A percentile compares a stretch with the other conserved stretches of the same genome.
These are phyloP conservation scores for Syzygium grande DNA, from an alignment of 345 rosid species.

Conservation along the genomic window DNA sequence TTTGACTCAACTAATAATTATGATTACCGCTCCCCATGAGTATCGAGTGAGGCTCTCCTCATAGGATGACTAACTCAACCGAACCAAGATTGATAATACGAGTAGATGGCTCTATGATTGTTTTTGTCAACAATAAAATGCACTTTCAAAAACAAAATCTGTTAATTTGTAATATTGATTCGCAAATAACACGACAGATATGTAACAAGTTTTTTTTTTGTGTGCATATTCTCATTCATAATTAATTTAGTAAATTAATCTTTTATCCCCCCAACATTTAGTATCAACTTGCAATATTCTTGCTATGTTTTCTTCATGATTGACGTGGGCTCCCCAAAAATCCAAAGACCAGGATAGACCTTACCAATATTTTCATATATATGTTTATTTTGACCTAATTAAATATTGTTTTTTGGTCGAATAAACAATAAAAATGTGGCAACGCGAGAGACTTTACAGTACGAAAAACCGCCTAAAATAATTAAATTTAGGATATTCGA, in stretches of 20 bases:
- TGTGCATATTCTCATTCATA: not conserved
- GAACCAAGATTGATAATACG: not conserved
- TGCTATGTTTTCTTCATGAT: not conserved
- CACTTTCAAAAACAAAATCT: not conserved
- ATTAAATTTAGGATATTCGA: conserved; percentile 1
- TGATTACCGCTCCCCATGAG: accelerated
- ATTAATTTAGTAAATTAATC: not conserved
- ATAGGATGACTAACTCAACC: not conserved
- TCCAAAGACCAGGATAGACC: not conserved
- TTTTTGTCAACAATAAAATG: not conserved
- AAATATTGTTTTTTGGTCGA: not conserved
- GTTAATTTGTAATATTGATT: not conserved
- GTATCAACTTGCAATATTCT: not conserved
- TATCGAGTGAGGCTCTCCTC: not conserved
- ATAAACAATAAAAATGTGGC: not conserved
- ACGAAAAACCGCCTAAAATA: not conserved
- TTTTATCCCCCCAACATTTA: not conserved
- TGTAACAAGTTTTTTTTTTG: no score
- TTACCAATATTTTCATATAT: not conserved
- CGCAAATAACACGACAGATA: not conserved
- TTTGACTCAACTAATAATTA: not conserved
- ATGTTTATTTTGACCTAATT: not conserved
- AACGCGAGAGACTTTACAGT: not conserved
- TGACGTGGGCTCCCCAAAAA: not conserved
- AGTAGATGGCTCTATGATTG: not conserved